phyloP scores from a whole-genome alignment of 1,139 yeast species.

The Geotrichum carabidarum region DNA sequence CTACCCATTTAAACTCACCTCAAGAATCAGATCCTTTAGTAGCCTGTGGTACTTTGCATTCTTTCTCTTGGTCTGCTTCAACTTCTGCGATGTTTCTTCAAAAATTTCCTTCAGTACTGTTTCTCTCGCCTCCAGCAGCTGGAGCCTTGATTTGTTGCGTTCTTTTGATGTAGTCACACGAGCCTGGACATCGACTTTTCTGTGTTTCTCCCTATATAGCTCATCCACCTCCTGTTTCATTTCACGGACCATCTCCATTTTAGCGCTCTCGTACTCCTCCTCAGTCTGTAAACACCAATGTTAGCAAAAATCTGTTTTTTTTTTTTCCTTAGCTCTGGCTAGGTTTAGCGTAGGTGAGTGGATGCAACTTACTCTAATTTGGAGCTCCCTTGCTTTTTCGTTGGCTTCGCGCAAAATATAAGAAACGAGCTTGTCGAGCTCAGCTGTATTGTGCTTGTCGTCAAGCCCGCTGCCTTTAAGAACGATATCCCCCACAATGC shows the following conservation, averaged over 20 bases:
- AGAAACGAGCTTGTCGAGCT: slow-evolving; percentile 95
- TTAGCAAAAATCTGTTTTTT: not conserved
- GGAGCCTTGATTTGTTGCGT: slow-evolving; percentile 90
- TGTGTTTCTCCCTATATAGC: slow-evolving; percentile 72
- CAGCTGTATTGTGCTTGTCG: slow-evolving; percentile 50
- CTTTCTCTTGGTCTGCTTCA: slow-evolving; percentile 51
- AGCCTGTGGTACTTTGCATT: slow-evolving; percentile 60
- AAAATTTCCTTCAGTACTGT: slow-evolving; percentile 71
- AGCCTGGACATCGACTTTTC: slow-evolving; percentile 87
- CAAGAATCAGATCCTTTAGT: slow-evolving; percentile 73
- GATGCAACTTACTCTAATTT: slow-evolving; percentile 50
- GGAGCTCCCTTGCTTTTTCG: slow-evolving; percentile 95
- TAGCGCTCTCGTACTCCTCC: slow-evolving; percentile 97
- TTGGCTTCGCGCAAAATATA: slow-evolving; percentile 98
- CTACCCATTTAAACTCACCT: slow-evolving; percentile 38
- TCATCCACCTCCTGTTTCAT: slow-evolving; percentile 88
- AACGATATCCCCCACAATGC: not conserved
- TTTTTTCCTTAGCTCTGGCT: not conserved
- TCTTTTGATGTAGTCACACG: slow-evolving; percentile 94
- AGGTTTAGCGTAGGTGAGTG: not conserved
- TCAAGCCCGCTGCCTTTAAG: slow-evolving; percentile 29
- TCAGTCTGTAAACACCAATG: slow-evolving; percentile 55
- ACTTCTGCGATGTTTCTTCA: slow-evolving; percentile 58
- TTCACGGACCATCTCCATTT: slow-evolving; percentile 86
- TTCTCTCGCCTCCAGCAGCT: slow-evolving; percentile 82